Conservation (phyloP, 352 stramenopile species). For the Globisporangium cystogenes region DNA sequence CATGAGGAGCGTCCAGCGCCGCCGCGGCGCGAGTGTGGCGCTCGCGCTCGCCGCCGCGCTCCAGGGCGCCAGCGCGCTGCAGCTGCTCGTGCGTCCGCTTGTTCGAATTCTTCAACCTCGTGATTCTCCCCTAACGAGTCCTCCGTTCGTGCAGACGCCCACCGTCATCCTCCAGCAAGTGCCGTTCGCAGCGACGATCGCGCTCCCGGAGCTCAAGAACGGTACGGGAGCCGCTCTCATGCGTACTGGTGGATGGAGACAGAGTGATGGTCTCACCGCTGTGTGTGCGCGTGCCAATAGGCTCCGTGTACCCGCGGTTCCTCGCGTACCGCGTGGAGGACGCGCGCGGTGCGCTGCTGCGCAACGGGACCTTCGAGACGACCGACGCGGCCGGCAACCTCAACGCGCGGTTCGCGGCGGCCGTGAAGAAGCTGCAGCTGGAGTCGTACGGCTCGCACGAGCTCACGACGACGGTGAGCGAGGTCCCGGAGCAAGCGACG, state of each 20-base stretch:
- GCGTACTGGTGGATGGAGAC: no score
- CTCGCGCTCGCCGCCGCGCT: background rate
- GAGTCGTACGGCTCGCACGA: conserved; percentile 34
- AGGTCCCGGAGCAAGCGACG: background rate
- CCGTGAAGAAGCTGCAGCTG: conserved; percentile 44
- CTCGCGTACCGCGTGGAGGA: conserved; percentile 57
- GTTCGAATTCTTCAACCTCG: background rate
- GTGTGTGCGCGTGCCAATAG: conserved; percentile 14
- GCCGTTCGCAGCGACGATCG: conserved; percentile 56
- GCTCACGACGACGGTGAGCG: conserved; percentile 41
- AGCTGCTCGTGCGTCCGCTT: conserved; percentile 3
- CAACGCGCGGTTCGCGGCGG: conserved; percentile 28
- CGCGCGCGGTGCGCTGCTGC: conserved; percentile 33
- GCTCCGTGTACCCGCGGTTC: conserved; percentile 60
- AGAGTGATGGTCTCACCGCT: background rate
- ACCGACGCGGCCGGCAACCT: conserved; percentile 65
- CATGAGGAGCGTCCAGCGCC: background rate
- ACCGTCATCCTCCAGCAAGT: conserved; percentile 72
- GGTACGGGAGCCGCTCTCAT: conserved; percentile 17
- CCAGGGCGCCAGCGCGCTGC: background rate
- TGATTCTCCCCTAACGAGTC: background rate
- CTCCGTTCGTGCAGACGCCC: conserved; percentile 27
- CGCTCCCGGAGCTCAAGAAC: conserved; percentile 70
- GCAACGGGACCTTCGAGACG: conserved; percentile 61
- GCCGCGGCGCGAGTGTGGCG: background rate